These are phyloP conservation scores for Trebouxia sp. DNA, from an alignment of 139 green algal genomes.

Conservation along the genomic window DNA sequence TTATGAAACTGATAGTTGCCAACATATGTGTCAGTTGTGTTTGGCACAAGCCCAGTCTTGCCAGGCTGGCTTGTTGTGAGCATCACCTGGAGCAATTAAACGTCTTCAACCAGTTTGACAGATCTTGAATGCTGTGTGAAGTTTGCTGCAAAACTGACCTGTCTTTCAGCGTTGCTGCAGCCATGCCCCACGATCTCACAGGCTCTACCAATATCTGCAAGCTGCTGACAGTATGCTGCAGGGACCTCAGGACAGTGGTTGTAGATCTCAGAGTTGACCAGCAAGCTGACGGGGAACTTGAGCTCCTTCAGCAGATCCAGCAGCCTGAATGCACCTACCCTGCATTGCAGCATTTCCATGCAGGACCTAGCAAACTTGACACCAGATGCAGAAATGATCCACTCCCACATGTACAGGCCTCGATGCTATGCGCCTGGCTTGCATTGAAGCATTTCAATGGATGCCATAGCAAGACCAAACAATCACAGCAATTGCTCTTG, in stretches of 20 bases:
- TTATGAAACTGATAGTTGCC: neutral
- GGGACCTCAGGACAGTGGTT: constrained; percentile 9
- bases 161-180: constrained; percentile 6
- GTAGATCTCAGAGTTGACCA: constrained; percentile 20
- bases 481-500: no score
- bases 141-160: no score
- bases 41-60: no score
- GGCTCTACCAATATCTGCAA: neutral
- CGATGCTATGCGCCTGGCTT: no score
- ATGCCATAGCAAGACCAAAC: no score
- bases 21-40: no score
- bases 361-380: neutral
- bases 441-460: no score
- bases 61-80: no score
- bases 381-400: neutral
- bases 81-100: no score
- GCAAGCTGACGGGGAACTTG: neutral
- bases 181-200: constrained; percentile 23
- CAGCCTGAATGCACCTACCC: constrained; percentile 22
- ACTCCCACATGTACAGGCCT: no score
- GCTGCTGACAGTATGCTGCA: neutral
- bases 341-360: neutral
- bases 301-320: constrained; percentile 4
- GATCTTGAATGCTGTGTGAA: no score
- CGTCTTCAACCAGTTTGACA: no score